A percentile compares a stretch with the other conserved stretches of the same genome.
phyloP scores from a whole-genome alignment of 2,329 filamentous ascomycete genomes.

The Nigrospora osmanthi region DNA sequence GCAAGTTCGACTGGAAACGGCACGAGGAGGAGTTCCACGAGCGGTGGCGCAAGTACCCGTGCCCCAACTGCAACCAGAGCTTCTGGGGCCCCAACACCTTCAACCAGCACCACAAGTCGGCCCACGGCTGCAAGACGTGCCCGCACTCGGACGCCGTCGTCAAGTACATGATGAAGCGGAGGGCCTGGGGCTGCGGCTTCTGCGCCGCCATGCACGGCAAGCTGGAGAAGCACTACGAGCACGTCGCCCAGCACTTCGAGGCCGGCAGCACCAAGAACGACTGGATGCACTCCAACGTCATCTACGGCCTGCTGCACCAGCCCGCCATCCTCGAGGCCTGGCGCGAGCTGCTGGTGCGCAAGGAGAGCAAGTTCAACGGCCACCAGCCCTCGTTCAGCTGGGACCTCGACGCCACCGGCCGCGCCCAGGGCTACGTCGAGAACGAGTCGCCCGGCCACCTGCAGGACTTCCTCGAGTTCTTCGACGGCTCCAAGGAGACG shows the following conservation, averaged over 20 bases:
- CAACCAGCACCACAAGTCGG: slow-evolving; percentile 60
- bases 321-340: slow-evolving; percentile 53
- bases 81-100: slow-evolving; percentile 63
- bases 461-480: slow-evolving; percentile 59
- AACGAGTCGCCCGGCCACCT: slow-evolving; percentile 56
- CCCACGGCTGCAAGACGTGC: slow-evolving; percentile 57
- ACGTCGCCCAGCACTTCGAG: slow-evolving; percentile 62
- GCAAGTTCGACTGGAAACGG: slow-evolving; percentile 62
- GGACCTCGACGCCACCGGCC: slow-evolving; percentile 48
- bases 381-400: slow-evolving; percentile 53
- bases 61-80: slow-evolving; percentile 60
- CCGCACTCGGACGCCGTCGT: slow-evolving; percentile 58
- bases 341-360: slow-evolving; percentile 45
- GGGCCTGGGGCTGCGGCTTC: slow-evolving; percentile 63
- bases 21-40: slow-evolving; percentile 66
- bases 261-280: slow-evolving; percentile 53
- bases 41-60: slow-evolving; percentile 60
- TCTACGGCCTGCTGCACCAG: slow-evolving; percentile 61
- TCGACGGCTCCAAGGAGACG: slow-evolving; percentile 48
- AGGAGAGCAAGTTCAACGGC: slow-evolving; percentile 33
- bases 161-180: slow-evolving; percentile 54
- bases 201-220: slow-evolving; percentile 56
- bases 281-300: slow-evolving; percentile 62
- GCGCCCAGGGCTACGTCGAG: slow-evolving; percentile 50
- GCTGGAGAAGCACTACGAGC: slow-evolving; percentile 59